phyloP scores from a whole-genome alignment of 2,329 filamentous ascomycete species.

The Mycosphaerella sp. region DNA sequence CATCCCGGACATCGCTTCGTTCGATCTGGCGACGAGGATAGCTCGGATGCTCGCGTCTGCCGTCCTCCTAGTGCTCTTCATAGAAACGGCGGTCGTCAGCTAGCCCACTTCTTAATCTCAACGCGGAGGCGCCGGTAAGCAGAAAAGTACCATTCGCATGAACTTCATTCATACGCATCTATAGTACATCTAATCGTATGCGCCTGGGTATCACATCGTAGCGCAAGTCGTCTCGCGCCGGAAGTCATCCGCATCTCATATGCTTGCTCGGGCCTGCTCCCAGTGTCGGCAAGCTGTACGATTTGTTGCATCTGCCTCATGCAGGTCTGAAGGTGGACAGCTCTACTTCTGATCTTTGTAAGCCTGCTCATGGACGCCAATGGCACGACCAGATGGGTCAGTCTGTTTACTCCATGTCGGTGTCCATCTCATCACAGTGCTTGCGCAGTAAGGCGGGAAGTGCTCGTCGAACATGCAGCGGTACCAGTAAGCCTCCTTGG shows the following conservation, averaged over 20 bases:
- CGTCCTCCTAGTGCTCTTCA: too few relatives aligned
- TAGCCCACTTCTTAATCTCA: too few relatives aligned
- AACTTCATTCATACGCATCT: neutral
- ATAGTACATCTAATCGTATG: slow-evolving; percentile 1
- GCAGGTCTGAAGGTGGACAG: neutral
- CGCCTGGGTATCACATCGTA: slow-evolving; percentile 1
- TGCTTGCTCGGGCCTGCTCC: neutral
- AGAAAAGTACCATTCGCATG: neutral
- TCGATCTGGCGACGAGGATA: too few relatives aligned
- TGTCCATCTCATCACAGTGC: slow-evolving; percentile 92
- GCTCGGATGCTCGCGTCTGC: too few relatives aligned
- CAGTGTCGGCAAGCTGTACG: neutral
- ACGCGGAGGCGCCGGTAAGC: too few relatives aligned
- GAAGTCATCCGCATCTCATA: neutral
- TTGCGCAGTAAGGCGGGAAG: slow-evolving; percentile 86
- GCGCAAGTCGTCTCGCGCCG: neutral
- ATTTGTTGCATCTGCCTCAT: neutral
- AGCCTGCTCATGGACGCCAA: slow-evolving; percentile 32
- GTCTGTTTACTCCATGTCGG: slow-evolving; percentile 96
- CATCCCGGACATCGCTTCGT: too few relatives aligned
- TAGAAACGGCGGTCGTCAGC: too few relatives aligned
- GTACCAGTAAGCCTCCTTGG: slow-evolving; percentile 99
- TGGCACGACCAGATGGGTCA: slow-evolving; percentile 76
- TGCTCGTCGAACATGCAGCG: slow-evolving; percentile 98
- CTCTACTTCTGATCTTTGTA: slow-evolving; percentile 26